Evolutionary conservation across 441 rosid species (phyloP).

Genomic region (Corymbia citriodora): DNA sequence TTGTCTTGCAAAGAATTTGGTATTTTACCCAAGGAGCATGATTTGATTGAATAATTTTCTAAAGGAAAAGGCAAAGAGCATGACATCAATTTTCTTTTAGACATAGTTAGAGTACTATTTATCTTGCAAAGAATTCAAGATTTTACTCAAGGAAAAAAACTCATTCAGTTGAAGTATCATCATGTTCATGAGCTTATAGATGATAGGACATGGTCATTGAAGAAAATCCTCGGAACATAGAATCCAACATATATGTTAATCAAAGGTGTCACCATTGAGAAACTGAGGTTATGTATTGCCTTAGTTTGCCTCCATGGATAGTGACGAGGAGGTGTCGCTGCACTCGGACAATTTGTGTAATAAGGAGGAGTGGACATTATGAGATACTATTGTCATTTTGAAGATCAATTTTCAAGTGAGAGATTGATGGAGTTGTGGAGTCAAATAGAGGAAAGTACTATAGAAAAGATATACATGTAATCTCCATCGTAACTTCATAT

Average conservation of each 20-base stretch:
- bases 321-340: not conserved
- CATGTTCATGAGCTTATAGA: not conserved
- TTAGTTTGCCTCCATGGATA: not conserved
- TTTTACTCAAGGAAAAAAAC: not conserved
- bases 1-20: not conserved
- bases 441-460: not conserved
- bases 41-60: not conserved
- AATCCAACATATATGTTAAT: not conserved
- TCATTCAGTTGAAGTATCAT: not conserved
- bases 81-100: not conserved
- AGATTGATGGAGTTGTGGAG: not conserved
- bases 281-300: not conserved
- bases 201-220: not conserved
- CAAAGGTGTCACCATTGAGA: not conserved
- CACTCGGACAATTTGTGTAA: not conserved
- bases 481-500: not conserved
- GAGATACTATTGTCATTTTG: not conserved
- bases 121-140: not conserved
- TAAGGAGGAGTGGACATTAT: not conserved
- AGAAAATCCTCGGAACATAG: not conserved
- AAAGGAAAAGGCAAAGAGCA: not conserved
- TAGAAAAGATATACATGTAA: not conserved
- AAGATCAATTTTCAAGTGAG: not conserved
- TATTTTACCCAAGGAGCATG: not conserved
- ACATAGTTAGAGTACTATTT: not conserved